Percentiles rank a stretch among this genome's conserved stretches.
Conservation (phyloP, 345 rosid genomes). For the Mercurialis annua region DNA sequence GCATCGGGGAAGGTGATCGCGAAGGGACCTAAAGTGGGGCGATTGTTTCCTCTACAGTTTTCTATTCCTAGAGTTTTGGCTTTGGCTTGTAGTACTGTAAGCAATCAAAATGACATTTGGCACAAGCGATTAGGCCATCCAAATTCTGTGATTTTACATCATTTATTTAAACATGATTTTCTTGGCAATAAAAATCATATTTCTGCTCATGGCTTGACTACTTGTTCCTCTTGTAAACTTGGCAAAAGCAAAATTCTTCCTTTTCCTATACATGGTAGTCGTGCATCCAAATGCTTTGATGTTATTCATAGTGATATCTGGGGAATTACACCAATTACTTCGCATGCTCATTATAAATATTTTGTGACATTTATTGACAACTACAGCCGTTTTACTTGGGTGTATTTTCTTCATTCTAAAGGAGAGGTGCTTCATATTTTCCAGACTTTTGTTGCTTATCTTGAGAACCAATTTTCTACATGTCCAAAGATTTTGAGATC, state of each 20-base stretch:
- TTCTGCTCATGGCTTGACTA: not conserved
- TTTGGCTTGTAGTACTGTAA: not conserved
- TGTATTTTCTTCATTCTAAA: too few species aligned
- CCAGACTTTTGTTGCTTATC: not conserved
- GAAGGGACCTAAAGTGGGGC: not conserved
- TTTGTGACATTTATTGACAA: not conserved
- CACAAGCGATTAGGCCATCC: slow-evolving; percentile 7
- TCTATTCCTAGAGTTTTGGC: not conserved
- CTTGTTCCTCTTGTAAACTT: not conserved
- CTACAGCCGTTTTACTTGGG: not conserved
- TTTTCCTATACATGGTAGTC: not conserved
- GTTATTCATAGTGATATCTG: not conserved
- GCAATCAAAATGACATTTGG: not conserved
- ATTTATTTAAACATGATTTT: not conserved
- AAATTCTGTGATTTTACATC: not conserved
- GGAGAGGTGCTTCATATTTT: not conserved
- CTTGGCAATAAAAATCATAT: not conserved
- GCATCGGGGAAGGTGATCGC: not conserved
- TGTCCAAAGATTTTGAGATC: not conserved
- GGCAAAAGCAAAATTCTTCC: not conserved
- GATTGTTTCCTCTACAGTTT: not conserved
- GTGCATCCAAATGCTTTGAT: not conserved
- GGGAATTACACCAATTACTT: not conserved
- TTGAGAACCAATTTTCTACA: not conserved
- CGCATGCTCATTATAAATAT: not conserved